phyloP scores from a whole-genome alignment of 1,139 yeast genomes.

The Zygosaccharomyces pseudobailii region DNA sequence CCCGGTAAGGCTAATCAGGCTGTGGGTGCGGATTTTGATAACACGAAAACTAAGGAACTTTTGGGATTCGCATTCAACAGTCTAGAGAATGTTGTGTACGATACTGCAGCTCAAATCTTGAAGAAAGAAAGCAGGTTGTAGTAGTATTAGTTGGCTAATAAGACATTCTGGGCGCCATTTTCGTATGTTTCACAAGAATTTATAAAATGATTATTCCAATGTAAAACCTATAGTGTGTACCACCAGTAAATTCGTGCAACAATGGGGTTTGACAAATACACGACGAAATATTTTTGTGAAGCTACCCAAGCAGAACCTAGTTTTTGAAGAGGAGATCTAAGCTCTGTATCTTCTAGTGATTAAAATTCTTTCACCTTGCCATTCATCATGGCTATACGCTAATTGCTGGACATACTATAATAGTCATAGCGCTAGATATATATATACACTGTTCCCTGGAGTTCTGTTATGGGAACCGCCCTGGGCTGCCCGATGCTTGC shows the following conservation, averaged over 20 bases:
- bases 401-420: background rate
- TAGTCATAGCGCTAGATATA: background rate
- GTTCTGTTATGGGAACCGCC: background rate
- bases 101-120: conserved; percentile 39
- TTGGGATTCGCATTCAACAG: conserved; percentile 38
- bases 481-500: background rate
- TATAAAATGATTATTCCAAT: no score
- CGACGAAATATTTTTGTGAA: no score
- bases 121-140: conserved; percentile 9
- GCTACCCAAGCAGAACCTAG: no score
- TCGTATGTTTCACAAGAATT: no score
- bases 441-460: background rate
- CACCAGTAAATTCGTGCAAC: no score
- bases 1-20: conserved; percentile 9
- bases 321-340: no score
- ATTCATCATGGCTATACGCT: background rate
- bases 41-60: conserved; percentile 31
- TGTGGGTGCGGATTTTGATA: conserved; percentile 11
- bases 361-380: background rate
- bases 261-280: no score
- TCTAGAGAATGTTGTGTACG: conserved; percentile 37
- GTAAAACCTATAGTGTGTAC: no score
- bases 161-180: no score
- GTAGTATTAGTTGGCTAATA: no score
- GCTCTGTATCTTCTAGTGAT: no score